Evolutionary conservation across 768 basidiomycete species (phyloP).

Genomic region (Boletus insuetus): DNA sequence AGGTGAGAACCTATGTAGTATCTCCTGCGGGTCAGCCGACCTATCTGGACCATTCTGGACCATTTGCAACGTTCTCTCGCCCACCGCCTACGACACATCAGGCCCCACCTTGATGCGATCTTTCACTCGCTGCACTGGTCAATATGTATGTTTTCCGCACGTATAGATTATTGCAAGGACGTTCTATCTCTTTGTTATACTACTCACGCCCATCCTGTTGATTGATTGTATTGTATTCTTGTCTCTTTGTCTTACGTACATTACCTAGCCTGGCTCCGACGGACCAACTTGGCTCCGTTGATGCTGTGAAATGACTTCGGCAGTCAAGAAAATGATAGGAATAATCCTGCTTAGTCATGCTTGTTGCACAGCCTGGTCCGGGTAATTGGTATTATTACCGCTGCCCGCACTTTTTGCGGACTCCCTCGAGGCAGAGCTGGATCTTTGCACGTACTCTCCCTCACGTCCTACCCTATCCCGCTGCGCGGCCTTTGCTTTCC

Average conservation of each 20-base stretch:
- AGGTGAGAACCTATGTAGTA: conserved; percentile 60
- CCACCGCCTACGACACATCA: conserved; percentile 29
- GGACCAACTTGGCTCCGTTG: background rate
- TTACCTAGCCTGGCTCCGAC: conserved; percentile 9
- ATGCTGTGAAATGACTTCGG: no score
- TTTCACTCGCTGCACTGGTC: background rate
- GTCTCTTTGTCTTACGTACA: conserved; percentile 11
- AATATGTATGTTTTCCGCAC: background rate
- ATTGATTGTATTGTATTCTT: conserved; percentile 23
- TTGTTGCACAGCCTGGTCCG: conserved; percentile 16
- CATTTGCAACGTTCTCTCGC: conserved; percentile 38
- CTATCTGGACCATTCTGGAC: conserved; percentile 14
- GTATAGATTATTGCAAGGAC: conserved; percentile 23
- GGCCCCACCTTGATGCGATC: conserved; percentile 6
- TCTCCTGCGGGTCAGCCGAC: conserved; percentile 22
- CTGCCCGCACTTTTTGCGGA: conserved; percentile 3
- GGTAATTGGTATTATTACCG: no score
- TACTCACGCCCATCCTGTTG: conserved; percentile 17
- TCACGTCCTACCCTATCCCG: conserved; percentile 21
- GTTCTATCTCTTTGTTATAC: conserved; percentile 13
- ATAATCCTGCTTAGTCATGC: no score
- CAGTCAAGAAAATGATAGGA: no score
- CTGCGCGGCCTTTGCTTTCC: conserved; percentile 28
- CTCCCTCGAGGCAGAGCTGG: conserved; percentile 26
- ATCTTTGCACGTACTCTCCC: conserved; percentile 20